Conservation (phyloP, 1,284 basidiomycete genomes). For the Microbotryomycetes sp. region DNA sequence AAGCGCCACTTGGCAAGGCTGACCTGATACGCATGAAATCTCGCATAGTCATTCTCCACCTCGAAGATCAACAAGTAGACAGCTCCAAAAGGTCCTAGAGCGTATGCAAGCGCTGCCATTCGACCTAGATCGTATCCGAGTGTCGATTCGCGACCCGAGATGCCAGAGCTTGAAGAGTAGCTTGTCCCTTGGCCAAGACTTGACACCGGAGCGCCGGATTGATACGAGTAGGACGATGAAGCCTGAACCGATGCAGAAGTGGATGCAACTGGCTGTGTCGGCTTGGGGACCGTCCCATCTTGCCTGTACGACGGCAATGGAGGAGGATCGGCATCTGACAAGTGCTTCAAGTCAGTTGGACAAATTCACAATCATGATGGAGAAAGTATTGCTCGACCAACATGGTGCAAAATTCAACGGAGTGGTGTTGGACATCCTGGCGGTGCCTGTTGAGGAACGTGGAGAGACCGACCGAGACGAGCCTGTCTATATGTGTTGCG, state of each 20-base stretch:
- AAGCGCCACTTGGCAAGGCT: not conserved
- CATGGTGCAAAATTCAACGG: conserved; percentile 30
- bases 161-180: conserved; percentile 1
- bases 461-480: too few relatives aligned
- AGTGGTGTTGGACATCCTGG: conserved; percentile 1
- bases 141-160: conserved; percentile 15
- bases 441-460: too few relatives aligned
- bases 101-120: conserved; percentile 10
- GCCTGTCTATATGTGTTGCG: not conserved
- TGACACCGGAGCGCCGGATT: conserved; percentile 14
- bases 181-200: conserved; percentile 6
- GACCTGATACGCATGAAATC: conserved; percentile 27
- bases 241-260: conserved; percentile 4
- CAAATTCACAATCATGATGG: not conserved
- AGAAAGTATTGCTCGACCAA: not conserved
- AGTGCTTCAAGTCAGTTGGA: not conserved
- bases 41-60: conserved; percentile 25
- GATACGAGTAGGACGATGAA: conserved; percentile 17
- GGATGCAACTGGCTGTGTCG: conserved; percentile 2
- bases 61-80: conserved; percentile 17
- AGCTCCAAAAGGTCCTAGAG: conserved; percentile 26
- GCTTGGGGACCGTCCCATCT: too few relatives aligned
- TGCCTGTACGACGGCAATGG: not conserved
- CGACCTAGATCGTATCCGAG: not conserved
- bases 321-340: conserved; percentile 20